These are phyloP conservation scores for Stentor roeselii DNA, from an alignment of 73 alveolate species.

Conservation along the genomic window DNA sequence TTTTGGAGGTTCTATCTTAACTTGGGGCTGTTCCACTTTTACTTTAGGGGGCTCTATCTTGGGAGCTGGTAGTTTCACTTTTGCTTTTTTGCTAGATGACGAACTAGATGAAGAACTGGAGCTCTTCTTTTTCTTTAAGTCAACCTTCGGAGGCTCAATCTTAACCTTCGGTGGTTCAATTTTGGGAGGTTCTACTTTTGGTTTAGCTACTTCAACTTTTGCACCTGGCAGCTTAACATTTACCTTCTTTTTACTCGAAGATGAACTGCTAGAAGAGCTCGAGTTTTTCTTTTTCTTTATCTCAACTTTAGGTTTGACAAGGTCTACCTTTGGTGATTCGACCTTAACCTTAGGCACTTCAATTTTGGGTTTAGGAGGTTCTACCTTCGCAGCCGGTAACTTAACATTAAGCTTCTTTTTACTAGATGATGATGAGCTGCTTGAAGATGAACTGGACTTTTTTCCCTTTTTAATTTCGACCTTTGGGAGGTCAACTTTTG, in stretches of 20 bases:
- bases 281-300: too few species aligned
- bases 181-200: too few species aligned
- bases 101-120: not conserved
- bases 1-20: not conserved
- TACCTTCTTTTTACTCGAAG: too few species aligned
- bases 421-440: not conserved
- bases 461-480: not conserved
- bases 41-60: too few species aligned
- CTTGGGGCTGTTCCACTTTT: too few species aligned
- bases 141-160: not conserved
- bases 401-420: too few species aligned
- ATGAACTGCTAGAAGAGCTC: too few species aligned
- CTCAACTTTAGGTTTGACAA: too few species aligned
- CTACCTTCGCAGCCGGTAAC: not conserved
- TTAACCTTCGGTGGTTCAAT: not conserved
- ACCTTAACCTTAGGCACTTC: not conserved
- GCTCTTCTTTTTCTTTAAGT: not conserved
- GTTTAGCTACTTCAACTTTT: too few species aligned
- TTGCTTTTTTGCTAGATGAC: not conserved
- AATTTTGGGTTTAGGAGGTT: too few species aligned
- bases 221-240: too few species aligned
- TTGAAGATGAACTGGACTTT: not conserved
- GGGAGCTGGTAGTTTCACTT: not conserved
- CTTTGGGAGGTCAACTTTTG: not conserved
- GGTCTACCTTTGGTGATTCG: not conserved